Percentiles rank a stretch among this genome's conserved stretches.
Evolutionary conservation across 495 filamentous ascomycete species (phyloP).

Genomic region (Aspergillus incahuasiensis): DNA sequence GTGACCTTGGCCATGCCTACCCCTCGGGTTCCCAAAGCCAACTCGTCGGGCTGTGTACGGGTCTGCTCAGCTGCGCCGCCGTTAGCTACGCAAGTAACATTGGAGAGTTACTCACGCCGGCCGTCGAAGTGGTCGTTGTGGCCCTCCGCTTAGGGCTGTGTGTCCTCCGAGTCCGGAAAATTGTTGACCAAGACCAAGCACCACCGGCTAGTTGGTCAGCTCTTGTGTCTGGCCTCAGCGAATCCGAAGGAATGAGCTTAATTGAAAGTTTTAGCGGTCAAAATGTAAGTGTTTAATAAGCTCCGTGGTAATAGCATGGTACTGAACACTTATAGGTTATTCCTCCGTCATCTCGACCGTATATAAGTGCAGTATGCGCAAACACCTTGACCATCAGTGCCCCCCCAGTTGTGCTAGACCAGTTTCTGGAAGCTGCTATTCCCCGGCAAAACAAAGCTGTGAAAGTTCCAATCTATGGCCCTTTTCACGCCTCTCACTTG

Average conservation of each 20-base stretch:
- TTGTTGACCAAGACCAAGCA: conserved; percentile 26
- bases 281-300: conserved; percentile 12
- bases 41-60: conserved; percentile 61
- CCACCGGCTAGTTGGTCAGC: conserved; percentile 35
- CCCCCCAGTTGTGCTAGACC: conserved; percentile 59
- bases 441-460: conserved; percentile 53
- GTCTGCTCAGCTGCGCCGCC: conserved; percentile 65
- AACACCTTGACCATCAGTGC: conserved; percentile 73
- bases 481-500: conserved; percentile 76
- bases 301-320: conserved; percentile 50
- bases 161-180: conserved; percentile 40
- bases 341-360: conserved; percentile 57
- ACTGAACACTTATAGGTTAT: conserved; percentile 47
- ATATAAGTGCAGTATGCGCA: conserved; percentile 67
- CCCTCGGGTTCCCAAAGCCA: conserved; percentile 39
- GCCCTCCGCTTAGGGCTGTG: conserved; percentile 67
- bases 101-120: conserved; percentile 62
- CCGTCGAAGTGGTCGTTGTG: conserved; percentile 65
- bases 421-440: conserved; percentile 50
- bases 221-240: conserved; percentile 33
- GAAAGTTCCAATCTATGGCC: conserved; percentile 68
- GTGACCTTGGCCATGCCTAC: conserved; percentile 51
- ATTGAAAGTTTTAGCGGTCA: conserved; percentile 49
- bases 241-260: conserved; percentile 24
- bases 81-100: conserved; percentile 64